A percentile compares a stretch with the other conserved stretches of the same genome.
These are phyloP conservation scores for Brassica rapa DNA, from an alignment of 345 rosid species.

Conservation along the genomic window DNA sequence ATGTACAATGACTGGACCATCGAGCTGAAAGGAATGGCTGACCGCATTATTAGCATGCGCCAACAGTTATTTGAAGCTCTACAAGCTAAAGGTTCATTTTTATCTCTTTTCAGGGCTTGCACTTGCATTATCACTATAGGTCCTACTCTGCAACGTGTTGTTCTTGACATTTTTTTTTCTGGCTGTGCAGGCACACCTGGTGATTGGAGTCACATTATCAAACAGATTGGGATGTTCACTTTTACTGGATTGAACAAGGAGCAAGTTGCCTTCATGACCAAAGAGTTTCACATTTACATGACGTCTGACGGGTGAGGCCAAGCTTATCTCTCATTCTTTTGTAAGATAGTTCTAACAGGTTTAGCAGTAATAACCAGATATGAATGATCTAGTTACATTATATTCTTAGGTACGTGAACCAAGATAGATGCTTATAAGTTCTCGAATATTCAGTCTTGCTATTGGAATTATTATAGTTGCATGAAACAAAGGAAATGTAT, in stretches of 20 bases:
- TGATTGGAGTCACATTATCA: conserved; percentile 77
- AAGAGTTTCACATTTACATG: conserved; percentile 74
- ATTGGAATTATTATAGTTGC: conserved; percentile 8
- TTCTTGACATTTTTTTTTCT: neutral
- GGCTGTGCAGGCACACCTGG: conserved; percentile 69
- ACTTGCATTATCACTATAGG: neutral
- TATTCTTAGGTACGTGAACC: neutral
- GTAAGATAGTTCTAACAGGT: neutral
- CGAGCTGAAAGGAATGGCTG: conserved; percentile 79
- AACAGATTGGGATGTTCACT: conserved; percentile 81
- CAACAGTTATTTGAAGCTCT: conserved; percentile 63
- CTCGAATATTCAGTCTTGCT: neutral
- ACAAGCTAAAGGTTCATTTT: conserved; percentile 50
- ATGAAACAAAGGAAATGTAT: neutral
- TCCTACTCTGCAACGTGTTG: neutral
- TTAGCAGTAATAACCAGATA: neutral
- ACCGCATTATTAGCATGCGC: conserved; percentile 71
- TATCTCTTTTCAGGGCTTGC: neutral
- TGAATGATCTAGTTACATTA: neutral
- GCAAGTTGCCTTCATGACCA: conserved; percentile 71
- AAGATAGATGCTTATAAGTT: neutral
- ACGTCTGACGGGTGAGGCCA: conserved; percentile 65
- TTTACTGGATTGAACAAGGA: conserved; percentile 68
- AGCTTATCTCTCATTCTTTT: neutral
- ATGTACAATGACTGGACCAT: conserved; percentile 67